Evolutionary conservation across 306 rosid species (phyloP).

Genomic region (Rosa chinensis): DNA sequence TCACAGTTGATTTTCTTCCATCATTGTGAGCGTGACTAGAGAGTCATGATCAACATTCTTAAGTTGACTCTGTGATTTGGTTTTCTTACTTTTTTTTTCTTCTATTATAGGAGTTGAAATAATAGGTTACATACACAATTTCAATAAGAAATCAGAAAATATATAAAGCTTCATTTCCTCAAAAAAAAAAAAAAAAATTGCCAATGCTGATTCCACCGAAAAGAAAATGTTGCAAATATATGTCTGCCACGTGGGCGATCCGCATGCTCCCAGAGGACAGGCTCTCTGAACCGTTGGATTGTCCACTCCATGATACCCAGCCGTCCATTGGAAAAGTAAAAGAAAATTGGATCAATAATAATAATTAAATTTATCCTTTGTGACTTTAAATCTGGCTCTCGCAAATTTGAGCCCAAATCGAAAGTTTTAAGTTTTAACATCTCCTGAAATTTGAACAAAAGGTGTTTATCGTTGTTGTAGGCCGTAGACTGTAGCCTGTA

Average conservation of each 20-base stretch:
- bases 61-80: too few species aligned
- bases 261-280: conserved; percentile 15
- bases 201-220: too few species aligned
- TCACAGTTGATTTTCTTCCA: too few species aligned
- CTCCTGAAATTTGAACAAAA: conserved; percentile 20
- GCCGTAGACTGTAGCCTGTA: not conserved
- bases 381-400: conserved; percentile 47
- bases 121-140: too few species aligned
- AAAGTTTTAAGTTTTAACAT: conserved; percentile 12
- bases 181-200: too few species aligned
- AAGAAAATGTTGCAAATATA: too few species aligned
- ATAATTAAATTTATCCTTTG: conserved; percentile 10
- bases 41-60: too few species aligned
- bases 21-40: too few species aligned
- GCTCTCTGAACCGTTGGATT: conserved; percentile 21
- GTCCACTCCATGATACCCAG: conserved; percentile 29
- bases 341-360: not conserved
- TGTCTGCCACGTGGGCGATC: conserved; percentile 57
- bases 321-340: conserved; percentile 44
- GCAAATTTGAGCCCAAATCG: conserved; percentile 17
- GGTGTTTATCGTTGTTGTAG: conserved; percentile 1
- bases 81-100: too few species aligned
- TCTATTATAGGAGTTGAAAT: too few species aligned
- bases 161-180: too few species aligned
- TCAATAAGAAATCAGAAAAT: too few species aligned